Conservation (phyloP, 2,329 filamentous ascomycete species). For the Hypocreales sp. region DNA sequence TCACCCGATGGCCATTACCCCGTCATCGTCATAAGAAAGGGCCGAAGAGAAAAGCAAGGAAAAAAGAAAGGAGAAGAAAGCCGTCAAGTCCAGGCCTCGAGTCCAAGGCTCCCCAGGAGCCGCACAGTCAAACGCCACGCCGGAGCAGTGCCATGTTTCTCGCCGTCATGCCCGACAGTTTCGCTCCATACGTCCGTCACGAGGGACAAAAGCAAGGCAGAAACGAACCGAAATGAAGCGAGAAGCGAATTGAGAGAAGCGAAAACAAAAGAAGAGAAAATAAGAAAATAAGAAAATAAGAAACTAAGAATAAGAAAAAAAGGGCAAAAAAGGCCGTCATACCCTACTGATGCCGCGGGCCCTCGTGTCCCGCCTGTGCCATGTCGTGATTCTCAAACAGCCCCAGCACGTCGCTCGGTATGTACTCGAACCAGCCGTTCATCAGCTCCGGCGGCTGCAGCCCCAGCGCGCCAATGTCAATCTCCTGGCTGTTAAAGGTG, state of each 20-base stretch:
- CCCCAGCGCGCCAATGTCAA: slow-evolving; percentile 55
- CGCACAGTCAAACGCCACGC: too few species aligned
- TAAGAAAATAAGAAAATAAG: neutral
- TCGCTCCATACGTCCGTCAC: neutral
- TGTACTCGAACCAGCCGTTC: slow-evolving; percentile 56
- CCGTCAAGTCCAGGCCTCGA: too few species aligned
- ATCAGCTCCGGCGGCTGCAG: slow-evolving; percentile 45
- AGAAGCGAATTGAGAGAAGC: too few species aligned
- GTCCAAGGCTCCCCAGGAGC: too few species aligned
- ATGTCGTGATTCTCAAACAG: slow-evolving; percentile 29
- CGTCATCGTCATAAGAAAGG: neutral
- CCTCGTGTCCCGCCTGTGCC: slow-evolving; percentile 8
- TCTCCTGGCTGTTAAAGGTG: slow-evolving; percentile 62
- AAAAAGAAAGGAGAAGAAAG: neutral
- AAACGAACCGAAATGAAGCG: too few species aligned
- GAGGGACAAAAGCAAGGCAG: too few species aligned
- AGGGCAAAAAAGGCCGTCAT: too few species aligned
- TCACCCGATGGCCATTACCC: too few species aligned
- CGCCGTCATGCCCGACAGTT: too few species aligned
- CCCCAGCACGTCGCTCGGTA: slow-evolving; percentile 49
- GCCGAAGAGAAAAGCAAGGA: neutral
- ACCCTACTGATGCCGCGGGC: neutral
- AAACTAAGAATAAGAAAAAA: too few species aligned
- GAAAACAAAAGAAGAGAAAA: too few species aligned
- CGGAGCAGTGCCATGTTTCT: too few species aligned